These are phyloP conservation scores for Metarhizium robertsii DNA, from an alignment of 2,329 filamentous ascomycete genomes.

Conservation along the genomic window DNA sequence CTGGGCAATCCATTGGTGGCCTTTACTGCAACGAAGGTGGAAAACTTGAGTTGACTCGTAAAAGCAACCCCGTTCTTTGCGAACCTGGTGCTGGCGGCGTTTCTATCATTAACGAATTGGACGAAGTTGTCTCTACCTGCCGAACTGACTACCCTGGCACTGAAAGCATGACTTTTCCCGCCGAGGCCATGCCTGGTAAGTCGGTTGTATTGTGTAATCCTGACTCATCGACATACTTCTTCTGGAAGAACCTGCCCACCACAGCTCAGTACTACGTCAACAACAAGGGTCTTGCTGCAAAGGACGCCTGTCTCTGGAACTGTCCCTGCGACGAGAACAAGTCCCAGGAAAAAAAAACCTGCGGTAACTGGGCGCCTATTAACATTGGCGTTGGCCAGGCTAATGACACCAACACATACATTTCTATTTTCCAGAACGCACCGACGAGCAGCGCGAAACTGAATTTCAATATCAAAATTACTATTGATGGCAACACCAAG, in stretches of 20 bases:
- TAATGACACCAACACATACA: slow-evolving; percentile 55
- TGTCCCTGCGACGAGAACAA: slow-evolving; percentile 28
- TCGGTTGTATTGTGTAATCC: slow-evolving; percentile 65
- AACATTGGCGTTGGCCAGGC: slow-evolving; percentile 75
- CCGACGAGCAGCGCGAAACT: slow-evolving; percentile 64
- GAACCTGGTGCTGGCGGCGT: slow-evolving; percentile 62
- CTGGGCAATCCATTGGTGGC: slow-evolving; percentile 80
- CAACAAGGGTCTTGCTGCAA: slow-evolving; percentile 57
- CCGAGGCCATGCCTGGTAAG: slow-evolving; percentile 51
- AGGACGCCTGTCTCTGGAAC: slow-evolving; percentile 69
- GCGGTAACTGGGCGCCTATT: slow-evolving; percentile 80
- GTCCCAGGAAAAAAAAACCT: slow-evolving; percentile 26
- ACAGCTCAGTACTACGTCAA: slow-evolving; percentile 98
- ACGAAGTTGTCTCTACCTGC: slow-evolving; percentile 63
- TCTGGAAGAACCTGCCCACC: slow-evolving; percentile 64
- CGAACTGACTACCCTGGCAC: slow-evolving; percentile 94
- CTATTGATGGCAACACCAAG: slow-evolving; percentile 46
- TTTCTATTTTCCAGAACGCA: slow-evolving; percentile 77
- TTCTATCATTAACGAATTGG: slow-evolving; percentile 65
- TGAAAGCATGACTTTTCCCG: slow-evolving; percentile 77
- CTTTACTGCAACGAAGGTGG: slow-evolving; percentile 66
- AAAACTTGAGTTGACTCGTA: slow-evolving; percentile 69
- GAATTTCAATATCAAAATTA: slow-evolving; percentile 71
- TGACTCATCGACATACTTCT: slow-evolving; percentile 61
- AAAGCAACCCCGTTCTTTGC: slow-evolving; percentile 61